Evolutionary conservation across 108 stramenopile genomes (phyloP).

Genomic region (Aurantiochytrium sp.): DNA sequence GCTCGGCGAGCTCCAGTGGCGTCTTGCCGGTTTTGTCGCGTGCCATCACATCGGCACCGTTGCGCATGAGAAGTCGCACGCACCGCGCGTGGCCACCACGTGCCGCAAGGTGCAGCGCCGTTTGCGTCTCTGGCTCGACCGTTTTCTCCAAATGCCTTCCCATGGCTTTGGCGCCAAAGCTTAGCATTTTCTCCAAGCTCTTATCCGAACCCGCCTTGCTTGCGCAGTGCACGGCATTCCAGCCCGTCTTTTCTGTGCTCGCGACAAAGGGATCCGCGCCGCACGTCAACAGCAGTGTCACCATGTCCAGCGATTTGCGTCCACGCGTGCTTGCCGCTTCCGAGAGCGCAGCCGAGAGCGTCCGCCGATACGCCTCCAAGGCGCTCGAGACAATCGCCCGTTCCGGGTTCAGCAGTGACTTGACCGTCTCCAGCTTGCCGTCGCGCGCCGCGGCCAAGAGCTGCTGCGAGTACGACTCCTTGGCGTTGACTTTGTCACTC

Average conservation of each 20-base stretch:
- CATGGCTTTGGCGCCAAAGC: not conserved
- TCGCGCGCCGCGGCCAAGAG: not conserved
- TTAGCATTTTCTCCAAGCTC: not conserved
- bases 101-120: slow-evolving; percentile 2
- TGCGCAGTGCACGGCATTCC: not conserved
- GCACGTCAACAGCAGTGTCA: not conserved
- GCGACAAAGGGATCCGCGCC: not conserved
- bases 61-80: not conserved
- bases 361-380: not conserved
- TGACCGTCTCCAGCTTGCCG: not conserved
- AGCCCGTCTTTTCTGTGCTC: not conserved
- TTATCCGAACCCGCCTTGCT: not conserved
- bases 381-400: not conserved
- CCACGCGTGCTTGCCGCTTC: not conserved
- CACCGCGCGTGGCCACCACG: not conserved
- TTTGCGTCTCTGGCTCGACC: not conserved
- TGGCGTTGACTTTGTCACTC: not conserved
- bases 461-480: not conserved
- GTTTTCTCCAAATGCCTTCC: not conserved
- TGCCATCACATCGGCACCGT: not conserved
- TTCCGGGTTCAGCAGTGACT: not conserved
- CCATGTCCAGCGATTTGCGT: not conserved
- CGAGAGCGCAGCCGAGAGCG: not conserved
- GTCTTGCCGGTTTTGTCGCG: not conserved
- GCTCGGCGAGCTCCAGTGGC: not conserved